Evolutionary conservation across 192 early-diverging fungal species (phyloP), one percentile per base, ranked within the genome.

Genomic region (Gamsiella multidivaricata): DNA sequence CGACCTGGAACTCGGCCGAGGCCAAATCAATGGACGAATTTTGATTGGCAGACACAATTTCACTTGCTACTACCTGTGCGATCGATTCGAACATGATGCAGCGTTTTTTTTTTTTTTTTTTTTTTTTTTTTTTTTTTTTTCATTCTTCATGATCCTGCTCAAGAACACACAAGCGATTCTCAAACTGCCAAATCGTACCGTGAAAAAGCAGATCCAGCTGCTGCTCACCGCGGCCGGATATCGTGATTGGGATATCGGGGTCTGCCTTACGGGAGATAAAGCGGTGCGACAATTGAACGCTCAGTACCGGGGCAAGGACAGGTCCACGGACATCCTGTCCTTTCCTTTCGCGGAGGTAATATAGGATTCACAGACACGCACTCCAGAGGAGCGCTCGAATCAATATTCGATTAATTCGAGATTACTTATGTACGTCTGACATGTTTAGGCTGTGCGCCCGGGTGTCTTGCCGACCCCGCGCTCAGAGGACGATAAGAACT

Each of bases 321-420:
- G 57, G 46, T 39, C 87, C 1, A 91, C 90, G 1, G 90, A 91
- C 47, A 89, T 91, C 37, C 64, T 91, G 15, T 89, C 88, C 17
- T 91, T 91, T 61, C 90, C 88, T 3, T 91, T 89, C 73, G 81
- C 87, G 66, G 39, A 80, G 32, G 82, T 83, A 74, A 12, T 9
- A 18, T 15, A 28, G n/a, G 3, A 11, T 18, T 42, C 12, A 18
- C 11, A 18, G 41, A 42, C 41, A 42, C 1, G 5, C 20, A 32
- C 26, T 50, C 15, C 22, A 22, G 9, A 50, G 23, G 23, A 2
- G 17, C 9, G 23, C 12, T 18, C 17, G 49, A 54, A 2, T 22
- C 23, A n/a, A n/a, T n/a, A n/a, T 9, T 52, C 31, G 4, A 5
- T 17, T 50, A n/a, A n/a, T n/a, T n/a, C n/a, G n/a, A n/a, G n/a